Percentiles rank a stretch among this genome's conserved stretches.
These are phyloP conservation scores for Trichoderma brevicompactum DNA, from an alignment of 2,329 filamentous ascomycete species.

Conservation along the genomic window DNA sequence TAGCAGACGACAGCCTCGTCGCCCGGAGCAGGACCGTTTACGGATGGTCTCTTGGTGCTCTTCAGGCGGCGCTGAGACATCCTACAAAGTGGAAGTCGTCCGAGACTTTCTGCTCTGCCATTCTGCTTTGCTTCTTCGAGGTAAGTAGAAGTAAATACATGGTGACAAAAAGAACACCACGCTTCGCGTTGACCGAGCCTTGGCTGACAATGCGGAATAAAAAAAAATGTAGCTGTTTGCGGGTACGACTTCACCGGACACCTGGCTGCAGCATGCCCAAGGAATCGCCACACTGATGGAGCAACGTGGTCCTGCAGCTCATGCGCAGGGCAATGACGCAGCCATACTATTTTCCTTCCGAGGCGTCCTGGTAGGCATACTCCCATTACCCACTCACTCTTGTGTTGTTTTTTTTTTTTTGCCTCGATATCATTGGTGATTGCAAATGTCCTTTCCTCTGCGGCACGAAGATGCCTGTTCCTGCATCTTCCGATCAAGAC, in stretches of 20 bases:
- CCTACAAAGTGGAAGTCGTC: conserved; percentile 45
- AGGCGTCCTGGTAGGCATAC: conserved; percentile 42
- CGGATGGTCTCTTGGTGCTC: conserved; percentile 42
- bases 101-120: conserved; percentile 49
- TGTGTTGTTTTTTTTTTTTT: neutral
- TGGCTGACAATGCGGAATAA: conserved; percentile 27
- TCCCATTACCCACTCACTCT: neutral
- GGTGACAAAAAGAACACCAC: neutral
- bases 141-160: conserved; percentile 31
- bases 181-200: conserved; percentile 2
- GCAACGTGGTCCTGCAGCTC: conserved; percentile 44
- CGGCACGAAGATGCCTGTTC: neutral
- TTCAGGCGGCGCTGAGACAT: conserved; percentile 46
- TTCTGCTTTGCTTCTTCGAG: conserved; percentile 48
- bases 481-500: conserved; percentile 12
- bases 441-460: neutral
- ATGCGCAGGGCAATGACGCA: conserved; percentile 44
- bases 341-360: conserved; percentile 46
- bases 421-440: neutral
- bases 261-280: conserved; percentile 47
- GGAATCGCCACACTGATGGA: conserved; percentile 47
- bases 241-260: conserved; percentile 43
- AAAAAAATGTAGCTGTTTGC: conserved; percentile 48
- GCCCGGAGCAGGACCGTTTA: conserved; percentile 46
- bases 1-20: conserved; percentile 38